Evolutionary conservation across 352 stramenopile genomes (phyloP), one percentile per base, ranked within the genome.

Genomic region (Globisporangium recalcitrans): DNA sequence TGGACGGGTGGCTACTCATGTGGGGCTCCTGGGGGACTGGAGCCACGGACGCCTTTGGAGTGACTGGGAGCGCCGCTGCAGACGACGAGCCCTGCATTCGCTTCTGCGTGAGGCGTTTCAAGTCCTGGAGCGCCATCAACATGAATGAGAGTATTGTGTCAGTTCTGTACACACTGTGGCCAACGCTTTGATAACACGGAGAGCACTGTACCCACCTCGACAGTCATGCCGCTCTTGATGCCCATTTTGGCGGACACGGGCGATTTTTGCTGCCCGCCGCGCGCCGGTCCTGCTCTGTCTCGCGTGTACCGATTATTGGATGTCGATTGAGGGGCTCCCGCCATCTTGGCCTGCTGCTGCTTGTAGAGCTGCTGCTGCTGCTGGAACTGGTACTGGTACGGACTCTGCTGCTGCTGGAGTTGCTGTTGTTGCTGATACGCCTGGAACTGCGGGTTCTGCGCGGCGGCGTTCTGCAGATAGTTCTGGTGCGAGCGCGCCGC

Each of bases 201-300:
- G 7, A 10, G n/a, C 22, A 31, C 22, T 16, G 11, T 21, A 52
- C 48, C 6, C 58, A 80, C 72, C 70, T 94, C 85, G 52, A 94
- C 85, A 5, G 85, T 94, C 85, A 94, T 94, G 60, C 85, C 85
- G 72, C 85, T 94, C 71, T 94, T 94, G 64, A 94, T 94, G 34
- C 85, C 85, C 80, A 91, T 90, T 59, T 90, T 91, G 26, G 72
- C 71, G 0, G 80, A 80, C 60, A 73, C 64, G 51, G 71, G 52
- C 51, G 67, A 52, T 52, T 82, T 87, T 21, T 73, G 72, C 22
- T 62, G 32, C 4, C 68, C 57, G 36, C 62, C 57, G 34, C 62
- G 62, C 47, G 58, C 38, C 1, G 55, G 46, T 6, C 29, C 60
- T 24, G 60, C 51, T 10, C 60, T 53, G 26, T 59, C 52, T 34